These are phyloP conservation scores for Debaryomycetaceae sp. DNA, from an alignment of 1,139 yeast species.

Conservation along the genomic window DNA sequence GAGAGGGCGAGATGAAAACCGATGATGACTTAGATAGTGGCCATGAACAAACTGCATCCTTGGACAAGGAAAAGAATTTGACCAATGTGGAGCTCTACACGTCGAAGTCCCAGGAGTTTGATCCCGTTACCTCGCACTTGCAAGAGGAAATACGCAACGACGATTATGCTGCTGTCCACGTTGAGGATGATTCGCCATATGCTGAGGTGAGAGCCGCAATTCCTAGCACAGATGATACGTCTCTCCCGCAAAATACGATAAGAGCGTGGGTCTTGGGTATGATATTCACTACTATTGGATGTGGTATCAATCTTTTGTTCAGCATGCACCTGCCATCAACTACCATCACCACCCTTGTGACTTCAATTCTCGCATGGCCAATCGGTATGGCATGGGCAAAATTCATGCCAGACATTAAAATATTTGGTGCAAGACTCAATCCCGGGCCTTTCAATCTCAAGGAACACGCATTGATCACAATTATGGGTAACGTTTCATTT, in stretches of 20 bases:
- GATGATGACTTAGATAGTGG: background rate
- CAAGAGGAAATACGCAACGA: slow-evolving; percentile 27
- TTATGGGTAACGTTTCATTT: slow-evolving; percentile 39
- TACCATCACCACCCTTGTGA: slow-evolving; percentile 19
- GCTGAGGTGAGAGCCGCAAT: slow-evolving; percentile 63
- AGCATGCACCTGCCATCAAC: slow-evolving; percentile 21
- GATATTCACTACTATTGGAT: slow-evolving; percentile 50
- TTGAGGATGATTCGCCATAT: slow-evolving; percentile 60
- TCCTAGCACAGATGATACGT: slow-evolving; percentile 51
- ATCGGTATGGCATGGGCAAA: slow-evolving; percentile 16
- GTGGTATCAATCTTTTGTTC: slow-evolving; percentile 28
- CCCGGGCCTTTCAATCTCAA: slow-evolving; percentile 65
- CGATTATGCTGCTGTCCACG: slow-evolving; percentile 41
- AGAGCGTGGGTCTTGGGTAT: slow-evolving; percentile 53
- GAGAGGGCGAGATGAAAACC: background rate
- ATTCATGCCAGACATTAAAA: slow-evolving; percentile 13
- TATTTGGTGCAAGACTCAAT: slow-evolving; percentile 40
- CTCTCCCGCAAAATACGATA: slow-evolving; percentile 50
- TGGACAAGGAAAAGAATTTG: background rate
- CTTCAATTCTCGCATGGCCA: slow-evolving; percentile 21
- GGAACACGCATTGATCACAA: slow-evolving; percentile 56
- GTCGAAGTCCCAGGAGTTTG: slow-evolving; percentile 33
- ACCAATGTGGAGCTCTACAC: slow-evolving; percentile 3
- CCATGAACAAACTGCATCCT: background rate
- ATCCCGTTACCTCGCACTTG: slow-evolving; percentile 31